Percentiles rank a stretch among this genome's conserved stretches.
Evolutionary conservation across 768 basidiomycete genomes (phyloP).

Genomic region (Psilocybe subaeruginosa): DNA sequence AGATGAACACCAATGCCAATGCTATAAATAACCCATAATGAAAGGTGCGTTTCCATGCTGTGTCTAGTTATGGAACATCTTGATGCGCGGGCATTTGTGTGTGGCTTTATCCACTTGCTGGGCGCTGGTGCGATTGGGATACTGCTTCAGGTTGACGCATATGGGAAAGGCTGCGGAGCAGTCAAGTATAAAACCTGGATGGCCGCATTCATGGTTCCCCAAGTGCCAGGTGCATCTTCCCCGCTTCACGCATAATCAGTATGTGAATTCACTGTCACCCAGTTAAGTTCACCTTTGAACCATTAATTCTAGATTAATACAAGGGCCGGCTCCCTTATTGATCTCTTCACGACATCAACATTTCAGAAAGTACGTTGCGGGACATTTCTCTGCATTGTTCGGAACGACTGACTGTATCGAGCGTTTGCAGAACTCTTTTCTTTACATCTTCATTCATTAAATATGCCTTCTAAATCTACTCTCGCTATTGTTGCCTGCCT

Average conservation of each 20-base stretch:
- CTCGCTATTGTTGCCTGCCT: slow-evolving; percentile 21
- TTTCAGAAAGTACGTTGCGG: slow-evolving; percentile 7
- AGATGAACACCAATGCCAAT: too few species aligned
- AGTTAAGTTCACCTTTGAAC: background rate
- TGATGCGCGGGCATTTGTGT: background rate
- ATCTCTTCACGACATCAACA: slow-evolving; percentile 13
- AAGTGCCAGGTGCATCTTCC: slow-evolving; percentile 27
- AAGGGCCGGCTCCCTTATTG: slow-evolving; percentile 22
- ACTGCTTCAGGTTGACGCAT: background rate
- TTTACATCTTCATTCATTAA: slow-evolving; percentile 13
- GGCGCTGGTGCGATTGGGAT: background rate
- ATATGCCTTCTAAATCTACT: slow-evolving; percentile 23
- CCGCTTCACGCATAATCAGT: slow-evolving; percentile 20
- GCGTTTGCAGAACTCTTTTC: slow-evolving; percentile 7
- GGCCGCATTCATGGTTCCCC: slow-evolving; percentile 9
- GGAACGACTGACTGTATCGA: background rate
- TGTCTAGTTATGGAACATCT: background rate
- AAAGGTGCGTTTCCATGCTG: too few species aligned
- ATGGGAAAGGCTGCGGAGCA: background rate
- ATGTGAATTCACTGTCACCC: background rate
- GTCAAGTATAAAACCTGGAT: slow-evolving; percentile 15
- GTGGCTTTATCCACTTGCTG: background rate
- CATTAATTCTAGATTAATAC: slow-evolving; percentile 7
- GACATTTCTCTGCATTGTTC: background rate
- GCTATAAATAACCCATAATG: too few species aligned